Evolutionary conservation across 371 early-diverging fungal genomes (phyloP).

Genomic region (Mucor mucedo): DNA sequence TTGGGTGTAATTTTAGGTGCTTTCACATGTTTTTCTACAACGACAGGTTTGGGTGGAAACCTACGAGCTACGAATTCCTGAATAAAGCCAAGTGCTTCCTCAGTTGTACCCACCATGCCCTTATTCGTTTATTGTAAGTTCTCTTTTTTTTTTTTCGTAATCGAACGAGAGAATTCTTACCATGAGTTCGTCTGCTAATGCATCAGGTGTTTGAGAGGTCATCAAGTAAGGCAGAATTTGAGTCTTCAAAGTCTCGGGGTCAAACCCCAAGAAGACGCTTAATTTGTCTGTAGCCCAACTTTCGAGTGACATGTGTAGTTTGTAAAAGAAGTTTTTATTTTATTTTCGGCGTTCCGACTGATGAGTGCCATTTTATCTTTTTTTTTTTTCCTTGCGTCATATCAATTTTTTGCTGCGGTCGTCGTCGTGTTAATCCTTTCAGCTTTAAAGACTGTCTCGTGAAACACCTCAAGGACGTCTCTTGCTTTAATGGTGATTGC

Average conservation of each 20-base stretch:
- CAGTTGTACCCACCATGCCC: conserved; percentile 45
- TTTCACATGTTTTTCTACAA: neutral
- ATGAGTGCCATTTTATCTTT: no score
- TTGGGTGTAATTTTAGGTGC: conserved; percentile 9
- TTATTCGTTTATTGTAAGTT: neutral
- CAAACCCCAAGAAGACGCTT: conserved; percentile 52
- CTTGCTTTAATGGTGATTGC: no score
- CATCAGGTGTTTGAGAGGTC: conserved; percentile 36
- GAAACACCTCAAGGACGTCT: no score
- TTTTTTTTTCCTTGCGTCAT: no score
- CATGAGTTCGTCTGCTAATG: conserved; percentile 43
- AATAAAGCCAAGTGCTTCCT: conserved; percentile 37
- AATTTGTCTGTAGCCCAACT: conserved; percentile 51
- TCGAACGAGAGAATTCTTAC: conserved; percentile 19
- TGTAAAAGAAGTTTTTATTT: no score
- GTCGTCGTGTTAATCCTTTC: no score
- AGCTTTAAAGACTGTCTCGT: no score
- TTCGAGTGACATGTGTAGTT: conserved; percentile 17
- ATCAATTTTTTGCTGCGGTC: no score
- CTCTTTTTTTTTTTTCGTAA: neutral
- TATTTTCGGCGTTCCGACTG: no score
- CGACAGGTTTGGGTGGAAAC: conserved; percentile 18
- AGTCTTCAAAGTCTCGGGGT: conserved; percentile 43
- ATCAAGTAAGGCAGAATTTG: conserved; percentile 50
- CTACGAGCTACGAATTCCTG: conserved; percentile 43